Percentiles rank a stretch among this genome's conserved stretches.
Conservation (phyloP, 495 filamentous ascomycete genomes). For the Penicillium herquei region DNA sequence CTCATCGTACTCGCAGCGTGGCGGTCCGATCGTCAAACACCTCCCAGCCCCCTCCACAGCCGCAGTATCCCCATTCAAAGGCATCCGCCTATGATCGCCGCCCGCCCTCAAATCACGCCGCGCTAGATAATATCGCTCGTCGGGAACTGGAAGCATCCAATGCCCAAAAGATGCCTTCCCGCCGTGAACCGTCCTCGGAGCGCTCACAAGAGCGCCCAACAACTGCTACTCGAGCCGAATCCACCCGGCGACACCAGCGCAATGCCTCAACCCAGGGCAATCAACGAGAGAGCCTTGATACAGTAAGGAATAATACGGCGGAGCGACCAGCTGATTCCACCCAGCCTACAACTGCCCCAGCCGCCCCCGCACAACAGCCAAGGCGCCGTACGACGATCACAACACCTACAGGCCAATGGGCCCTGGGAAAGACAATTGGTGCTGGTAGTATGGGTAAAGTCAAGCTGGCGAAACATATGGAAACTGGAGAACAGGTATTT, state of each 20-base stretch:
- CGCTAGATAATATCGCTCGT: constrained; percentile 53
- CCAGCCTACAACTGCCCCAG: constrained; percentile 43
- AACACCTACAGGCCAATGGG: constrained; percentile 82
- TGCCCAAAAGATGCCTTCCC: constrained; percentile 46
- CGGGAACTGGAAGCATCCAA: constrained; percentile 59
- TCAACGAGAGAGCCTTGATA: constrained; percentile 55
- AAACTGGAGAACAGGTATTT: constrained; percentile 75
- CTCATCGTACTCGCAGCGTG: constrained; percentile 57
- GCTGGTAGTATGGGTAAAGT: constrained; percentile 98
- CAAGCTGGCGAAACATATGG: constrained; percentile 78
- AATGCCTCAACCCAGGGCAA: constrained; percentile 45
- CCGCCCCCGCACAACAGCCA: constrained; percentile 42
- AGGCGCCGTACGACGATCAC: constrained; percentile 80
- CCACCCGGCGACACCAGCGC: constrained; percentile 43
- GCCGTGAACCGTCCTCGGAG: constrained; percentile 55
- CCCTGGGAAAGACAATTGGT: constrained; percentile 94
- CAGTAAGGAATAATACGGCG: constrained; percentile 44
- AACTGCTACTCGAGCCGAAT: constrained; percentile 51
- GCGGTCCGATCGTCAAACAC: constrained; percentile 43
- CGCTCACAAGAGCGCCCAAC: constrained; percentile 47
- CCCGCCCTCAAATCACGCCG: constrained; percentile 50
- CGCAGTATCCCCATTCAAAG: constrained; percentile 46
- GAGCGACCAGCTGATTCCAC: constrained; percentile 39
- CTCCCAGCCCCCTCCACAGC: constrained; percentile 34
- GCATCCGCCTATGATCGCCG: constrained; percentile 51